Percentiles rank a stretch among this genome's conserved stretches.
phyloP scores from a whole-genome alignment of 257 asterid species.

The Solanum chaucha region DNA sequence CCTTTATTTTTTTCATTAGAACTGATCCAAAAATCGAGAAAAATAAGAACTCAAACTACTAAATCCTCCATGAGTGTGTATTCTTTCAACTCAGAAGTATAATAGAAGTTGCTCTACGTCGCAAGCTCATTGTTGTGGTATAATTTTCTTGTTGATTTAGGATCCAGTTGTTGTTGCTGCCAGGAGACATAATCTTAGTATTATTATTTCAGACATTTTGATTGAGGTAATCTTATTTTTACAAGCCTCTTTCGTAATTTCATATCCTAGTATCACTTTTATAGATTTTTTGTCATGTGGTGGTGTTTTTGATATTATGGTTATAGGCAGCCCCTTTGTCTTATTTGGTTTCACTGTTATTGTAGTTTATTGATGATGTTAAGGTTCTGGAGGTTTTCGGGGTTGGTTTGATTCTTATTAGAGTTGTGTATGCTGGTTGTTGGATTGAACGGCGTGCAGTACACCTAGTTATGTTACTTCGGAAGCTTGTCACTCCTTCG shows the following conservation, averaged over 20 bases:
- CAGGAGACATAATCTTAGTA: not conserved
- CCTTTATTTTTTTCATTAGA: no score
- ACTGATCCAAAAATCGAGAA: no score
- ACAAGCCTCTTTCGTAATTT: not conserved
- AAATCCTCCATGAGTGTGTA: not conserved
- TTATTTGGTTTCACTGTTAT: no score
- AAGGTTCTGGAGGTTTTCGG: no score
- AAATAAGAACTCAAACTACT: not conserved
- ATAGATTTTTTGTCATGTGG: not conserved
- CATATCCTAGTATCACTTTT: not conserved
- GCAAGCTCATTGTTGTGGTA: not conserved
- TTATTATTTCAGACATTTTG: not conserved
- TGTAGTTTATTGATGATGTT: no score
- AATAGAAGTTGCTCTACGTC: no score
- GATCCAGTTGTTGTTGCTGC: accelerated
- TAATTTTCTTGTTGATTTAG: not conserved
- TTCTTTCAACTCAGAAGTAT: not conserved
- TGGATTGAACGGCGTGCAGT: no score
- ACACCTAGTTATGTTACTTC: no score
- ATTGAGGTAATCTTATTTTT: not conserved
- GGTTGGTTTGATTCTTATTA: not conserved
- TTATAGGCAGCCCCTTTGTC: not conserved
- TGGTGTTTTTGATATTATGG: not conserved
- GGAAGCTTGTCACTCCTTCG: no score
- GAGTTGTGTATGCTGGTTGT: not conserved